Evolutionary conservation across 2,329 filamentous ascomycete genomes (phyloP), one percentile per base, ranked within the genome.

Genomic region (Epichloe coenophiala): DNA sequence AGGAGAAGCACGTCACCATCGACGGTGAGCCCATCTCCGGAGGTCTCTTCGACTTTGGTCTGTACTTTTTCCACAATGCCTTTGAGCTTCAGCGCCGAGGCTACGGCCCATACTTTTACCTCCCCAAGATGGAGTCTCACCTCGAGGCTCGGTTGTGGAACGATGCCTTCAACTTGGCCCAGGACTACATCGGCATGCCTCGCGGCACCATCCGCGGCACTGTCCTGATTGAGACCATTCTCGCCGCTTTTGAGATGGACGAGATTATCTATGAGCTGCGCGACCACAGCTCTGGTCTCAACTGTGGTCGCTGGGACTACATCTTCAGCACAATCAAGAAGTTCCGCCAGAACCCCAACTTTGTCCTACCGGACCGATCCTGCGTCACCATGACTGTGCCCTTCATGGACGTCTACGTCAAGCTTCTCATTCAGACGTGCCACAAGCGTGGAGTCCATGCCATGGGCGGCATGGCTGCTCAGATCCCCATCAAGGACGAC

Each of bases 281-380:
- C 54, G 91, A 97, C 65, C 93, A 98, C 76, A 91, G 84, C 68
- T 86, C 91, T 6, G 93, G 93, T 45, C 81, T 98, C 63, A 98
- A 98, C 81, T 97, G 93, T 71, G 93, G 93, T 57, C 86, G 93
- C 59, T 98, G 93, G 93, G 93, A 98, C 67, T 98, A 98, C 77
- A 97, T 98, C 73, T 98, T 98, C 78, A 93, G 86, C 68, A 88
- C 91, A 65, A 97, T 98, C 77, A 98, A 98, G 80, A 95, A 95
- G 71, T 95, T 97, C 85, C 88, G 93, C 66, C 82, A 95, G 63
- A 93, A 96, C 75, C 76, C 86, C 61, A 83, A 84, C 72, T 97
- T 97, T 65, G 82, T 97, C 51, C 83, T 98, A 19, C 93, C 93
- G 31, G 91, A 98, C 68, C 87, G 93, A 55, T 84, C 84, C 50